Percentiles rank a stretch among this genome's conserved stretches.
Conservation (phyloP, 805 yeast species). For the Kregervanrija pseudodelftensis region DNA sequence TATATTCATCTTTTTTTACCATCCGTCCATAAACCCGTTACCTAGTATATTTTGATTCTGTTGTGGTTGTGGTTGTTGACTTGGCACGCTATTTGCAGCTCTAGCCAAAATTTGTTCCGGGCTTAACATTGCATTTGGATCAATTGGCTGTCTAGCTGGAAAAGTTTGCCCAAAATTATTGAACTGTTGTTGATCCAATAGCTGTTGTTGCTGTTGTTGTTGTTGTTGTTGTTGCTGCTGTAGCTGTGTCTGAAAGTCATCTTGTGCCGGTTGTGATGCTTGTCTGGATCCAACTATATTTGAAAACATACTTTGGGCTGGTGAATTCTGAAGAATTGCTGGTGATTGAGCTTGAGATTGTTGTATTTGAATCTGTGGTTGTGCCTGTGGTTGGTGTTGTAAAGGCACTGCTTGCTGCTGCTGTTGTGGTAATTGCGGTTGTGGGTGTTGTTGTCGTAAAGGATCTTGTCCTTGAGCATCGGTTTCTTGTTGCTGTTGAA, state of each 20-base stretch:
- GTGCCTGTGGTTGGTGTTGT: conserved; percentile 6
- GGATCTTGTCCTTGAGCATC: conserved; percentile 8
- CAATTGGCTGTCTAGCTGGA: conserved; percentile 3
- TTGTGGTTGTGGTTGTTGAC: neutral
- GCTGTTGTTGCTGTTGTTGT: conserved; percentile 14
- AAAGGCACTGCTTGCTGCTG: neutral
- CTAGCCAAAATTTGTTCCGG: conserved; percentile 31
- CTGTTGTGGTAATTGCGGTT: conserved; percentile 6
- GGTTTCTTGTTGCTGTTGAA: conserved; percentile 22
- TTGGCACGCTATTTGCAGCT: conserved; percentile 10
- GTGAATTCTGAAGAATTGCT: conserved; percentile 19
- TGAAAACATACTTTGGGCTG: conserved; percentile 10
- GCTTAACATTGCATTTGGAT: conserved; percentile 17
- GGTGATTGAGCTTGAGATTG: conserved; percentile 13
- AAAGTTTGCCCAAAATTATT: neutral
- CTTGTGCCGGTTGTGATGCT: conserved; percentile 12
- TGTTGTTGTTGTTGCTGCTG: conserved; percentile 4
- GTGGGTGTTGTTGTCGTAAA: conserved; percentile 17
- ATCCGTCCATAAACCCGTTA: conserved; percentile 3
- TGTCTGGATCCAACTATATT: conserved; percentile 10
- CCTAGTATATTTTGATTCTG: neutral
- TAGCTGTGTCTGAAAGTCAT: conserved; percentile 17
- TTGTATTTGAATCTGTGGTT: conserved; percentile 1
- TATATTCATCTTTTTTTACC: conserved; percentile 1
- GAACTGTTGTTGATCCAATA: conserved; percentile 7